A percentile compares a stretch with the other conserved stretches of the same genome.
phyloP scores from a whole-genome alignment of 257 asterid species.

The Solanum clarkiae region DNA sequence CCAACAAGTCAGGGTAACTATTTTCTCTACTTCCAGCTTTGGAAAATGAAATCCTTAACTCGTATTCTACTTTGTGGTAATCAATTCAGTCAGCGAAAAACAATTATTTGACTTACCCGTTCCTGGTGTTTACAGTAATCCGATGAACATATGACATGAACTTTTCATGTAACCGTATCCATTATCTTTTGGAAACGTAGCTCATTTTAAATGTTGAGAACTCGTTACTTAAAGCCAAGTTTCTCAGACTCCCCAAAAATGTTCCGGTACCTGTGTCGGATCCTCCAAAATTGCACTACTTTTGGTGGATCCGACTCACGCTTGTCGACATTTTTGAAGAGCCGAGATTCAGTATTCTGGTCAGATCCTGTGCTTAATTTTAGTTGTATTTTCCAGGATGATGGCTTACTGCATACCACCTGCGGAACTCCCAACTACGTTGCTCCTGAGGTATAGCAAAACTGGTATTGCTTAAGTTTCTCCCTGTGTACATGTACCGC shows the following conservation, averaged over 20 bases:
- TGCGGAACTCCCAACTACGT: constrained; percentile 98
- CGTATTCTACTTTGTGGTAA: neutral
- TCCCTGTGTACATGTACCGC: neutral
- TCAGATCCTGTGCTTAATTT: neutral
- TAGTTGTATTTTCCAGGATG: constrained; percentile 52
- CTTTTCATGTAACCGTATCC: neutral
- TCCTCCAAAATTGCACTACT: no score
- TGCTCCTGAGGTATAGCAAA: constrained; percentile 75
- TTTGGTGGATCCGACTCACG: no score
- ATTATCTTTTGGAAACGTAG: neutral
- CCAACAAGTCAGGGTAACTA: constrained; percentile 83
- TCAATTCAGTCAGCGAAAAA: neutral
- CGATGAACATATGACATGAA: neutral
- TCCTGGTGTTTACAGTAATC: neutral
- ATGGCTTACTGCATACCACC: constrained; percentile 87
- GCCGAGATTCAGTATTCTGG: neutral
- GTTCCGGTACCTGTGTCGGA: no score
- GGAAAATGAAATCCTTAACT: neutral
- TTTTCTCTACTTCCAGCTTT: neutral
- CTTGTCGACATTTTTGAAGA: neutral
- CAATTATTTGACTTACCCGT: neutral
- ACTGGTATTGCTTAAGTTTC: neutral
- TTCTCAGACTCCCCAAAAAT: no score
- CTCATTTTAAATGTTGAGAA: neutral
- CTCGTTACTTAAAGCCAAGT: neutral